Evolutionary conservation across 1,139 yeast species (phyloP).

Genomic region (Kodamaea anthophila): DNA sequence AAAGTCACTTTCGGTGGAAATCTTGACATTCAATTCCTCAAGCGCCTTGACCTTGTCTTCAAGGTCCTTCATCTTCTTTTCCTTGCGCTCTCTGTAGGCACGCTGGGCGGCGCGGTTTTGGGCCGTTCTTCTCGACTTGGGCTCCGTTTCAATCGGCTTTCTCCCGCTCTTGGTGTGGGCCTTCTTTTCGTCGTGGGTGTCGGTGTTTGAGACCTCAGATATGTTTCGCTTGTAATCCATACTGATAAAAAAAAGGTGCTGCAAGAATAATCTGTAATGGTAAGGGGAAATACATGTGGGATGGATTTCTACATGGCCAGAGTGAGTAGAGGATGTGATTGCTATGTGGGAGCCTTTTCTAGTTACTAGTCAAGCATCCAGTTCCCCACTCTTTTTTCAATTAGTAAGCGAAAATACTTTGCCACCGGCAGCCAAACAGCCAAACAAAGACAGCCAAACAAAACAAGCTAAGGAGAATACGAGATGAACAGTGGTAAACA

Average conservation of each 20-base stretch:
- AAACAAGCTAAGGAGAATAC: no score
- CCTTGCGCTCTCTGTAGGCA: constrained; percentile 93
- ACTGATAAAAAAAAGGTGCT: neutral
- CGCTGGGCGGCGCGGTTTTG: constrained; percentile 97
- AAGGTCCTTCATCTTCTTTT: constrained; percentile 75
- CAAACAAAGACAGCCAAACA: no score
- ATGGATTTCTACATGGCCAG: no score
- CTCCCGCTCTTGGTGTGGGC: constrained; percentile 46
- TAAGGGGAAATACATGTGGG: no score
- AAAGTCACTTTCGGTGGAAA: constrained; percentile 65
- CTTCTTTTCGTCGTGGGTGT: constrained; percentile 32
- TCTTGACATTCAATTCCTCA: constrained; percentile 62
- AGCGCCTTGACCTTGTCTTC: constrained; percentile 69
- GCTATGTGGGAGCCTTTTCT: no score
- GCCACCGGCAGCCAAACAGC: no score
- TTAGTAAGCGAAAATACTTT: no score
- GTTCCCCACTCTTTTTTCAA: no score
- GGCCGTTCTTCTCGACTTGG: constrained; percentile 83
- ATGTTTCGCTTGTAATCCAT: constrained; percentile 35
- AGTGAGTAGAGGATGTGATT: no score
- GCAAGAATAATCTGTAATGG: neutral
- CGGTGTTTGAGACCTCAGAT: constrained; percentile 21
- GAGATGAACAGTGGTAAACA: no score
- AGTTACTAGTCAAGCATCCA: no score
- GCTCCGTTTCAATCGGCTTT: constrained; percentile 74